Conservation (phyloP, 2,329 filamentous ascomycete species). For the Paecilomyces sp. region DNA sequence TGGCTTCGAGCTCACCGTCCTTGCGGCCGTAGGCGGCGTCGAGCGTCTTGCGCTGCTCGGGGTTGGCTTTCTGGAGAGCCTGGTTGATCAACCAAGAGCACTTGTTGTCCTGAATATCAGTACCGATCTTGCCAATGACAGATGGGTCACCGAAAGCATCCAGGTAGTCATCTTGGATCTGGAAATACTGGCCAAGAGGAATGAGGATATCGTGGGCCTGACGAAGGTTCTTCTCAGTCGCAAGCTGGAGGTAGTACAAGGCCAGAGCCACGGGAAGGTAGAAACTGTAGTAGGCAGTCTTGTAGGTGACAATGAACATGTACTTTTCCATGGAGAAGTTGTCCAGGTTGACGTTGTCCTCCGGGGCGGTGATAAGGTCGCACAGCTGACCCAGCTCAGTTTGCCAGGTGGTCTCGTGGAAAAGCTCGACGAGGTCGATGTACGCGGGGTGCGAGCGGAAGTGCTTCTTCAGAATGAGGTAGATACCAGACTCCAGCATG, state of each 20-base stretch:
- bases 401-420: constrained; percentile 90
- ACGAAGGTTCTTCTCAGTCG: constrained; percentile 81
- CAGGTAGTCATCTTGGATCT: constrained; percentile 97
- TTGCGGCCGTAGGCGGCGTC: constrained; percentile 94
- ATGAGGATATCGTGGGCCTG: constrained; percentile 88
- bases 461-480: constrained; percentile 84
- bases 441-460: constrained; percentile 85
- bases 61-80: constrained; percentile 69
- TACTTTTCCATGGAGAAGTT: constrained; percentile 97
- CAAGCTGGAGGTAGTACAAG: constrained; percentile 75
- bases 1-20: constrained; percentile 72
- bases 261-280: constrained; percentile 93
- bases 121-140: constrained; percentile 96
- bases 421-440: constrained; percentile 86
- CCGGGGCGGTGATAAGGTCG: constrained; percentile 90
- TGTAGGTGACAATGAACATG: constrained; percentile 98
- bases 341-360: constrained; percentile 84
- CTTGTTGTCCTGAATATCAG: constrained; percentile 99
- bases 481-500: constrained; percentile 88
- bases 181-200: constrained; percentile 97
- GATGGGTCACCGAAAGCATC: constrained; percentile 94
- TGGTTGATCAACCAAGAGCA: constrained; percentile 98
- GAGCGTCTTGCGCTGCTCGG: constrained; percentile 79
- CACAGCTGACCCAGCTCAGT: constrained; percentile 93
- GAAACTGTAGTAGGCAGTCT: constrained; percentile 99